A percentile compares a stretch with the other conserved stretches of the same genome.
These are phyloP conservation scores for Spathaspora girioi DNA, from an alignment of 805 yeast genomes.

Conservation along the genomic window DNA sequence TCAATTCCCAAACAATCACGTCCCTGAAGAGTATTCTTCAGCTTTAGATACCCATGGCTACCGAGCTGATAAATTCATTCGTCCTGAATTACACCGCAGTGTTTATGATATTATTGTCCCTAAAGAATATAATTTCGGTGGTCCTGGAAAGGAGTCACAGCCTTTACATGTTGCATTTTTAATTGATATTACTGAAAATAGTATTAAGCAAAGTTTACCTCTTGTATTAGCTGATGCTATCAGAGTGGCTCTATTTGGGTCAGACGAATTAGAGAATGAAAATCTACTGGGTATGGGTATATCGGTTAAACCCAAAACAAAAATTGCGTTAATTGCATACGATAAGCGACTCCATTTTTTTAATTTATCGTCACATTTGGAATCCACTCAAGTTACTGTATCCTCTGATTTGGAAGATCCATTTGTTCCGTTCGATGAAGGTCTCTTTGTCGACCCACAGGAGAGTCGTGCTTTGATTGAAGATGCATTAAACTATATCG, in stretches of 20 bases:
- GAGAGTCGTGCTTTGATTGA: slow-evolving; percentile 64
- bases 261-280: slow-evolving; percentile 9
- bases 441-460: slow-evolving; percentile 75
- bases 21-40: slow-evolving; percentile 64
- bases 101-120: slow-evolving; percentile 86
- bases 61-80: slow-evolving; percentile 56
- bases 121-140: slow-evolving; percentile 55
- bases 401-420: slow-evolving; percentile 73
- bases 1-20: slow-evolving; percentile 60
- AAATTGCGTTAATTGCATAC: slow-evolving; percentile 70
- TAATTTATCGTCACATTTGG: slow-evolving; percentile 55
- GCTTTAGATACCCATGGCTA: slow-evolving; percentile 59
- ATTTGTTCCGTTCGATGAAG: slow-evolving; percentile 74
- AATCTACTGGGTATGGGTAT: slow-evolving; percentile 3
- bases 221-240: slow-evolving; percentile 68
- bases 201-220: slow-evolving; percentile 58
- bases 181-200: slow-evolving; percentile 62
- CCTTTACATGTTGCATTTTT: slow-evolving; percentile 69
- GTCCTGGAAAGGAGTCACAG: slow-evolving; percentile 26
- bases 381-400: slow-evolving; percentile 54
- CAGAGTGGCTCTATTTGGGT: slow-evolving; percentile 42
- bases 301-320: slow-evolving; percentile 16
- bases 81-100: slow-evolving; percentile 80
- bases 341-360: slow-evolving; percentile 72
- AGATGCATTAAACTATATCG: slow-evolving; percentile 61